A percentile compares a stretch with the other conserved stretches of the same genome.
Conservation (phyloP, 176 grass and related monocot genomes). For the Panicum miliaceum region DNA sequence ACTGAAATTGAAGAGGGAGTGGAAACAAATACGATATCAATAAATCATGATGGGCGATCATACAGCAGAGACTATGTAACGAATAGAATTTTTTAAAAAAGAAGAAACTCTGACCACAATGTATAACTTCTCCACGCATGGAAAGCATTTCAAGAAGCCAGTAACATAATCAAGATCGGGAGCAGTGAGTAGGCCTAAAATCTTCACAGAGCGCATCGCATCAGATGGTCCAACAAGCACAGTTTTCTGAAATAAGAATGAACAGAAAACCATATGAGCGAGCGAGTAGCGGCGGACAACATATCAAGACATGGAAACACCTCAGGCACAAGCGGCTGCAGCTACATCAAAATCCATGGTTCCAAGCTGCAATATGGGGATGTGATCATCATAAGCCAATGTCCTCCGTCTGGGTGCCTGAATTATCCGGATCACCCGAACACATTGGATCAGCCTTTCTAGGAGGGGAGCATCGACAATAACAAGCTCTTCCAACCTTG, state of each 20-base stretch:
- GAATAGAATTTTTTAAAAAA: neutral
- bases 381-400: conserved; percentile 2
- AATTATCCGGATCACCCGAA: neutral
- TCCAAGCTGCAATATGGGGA: neutral
- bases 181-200: neutral
- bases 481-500: neutral
- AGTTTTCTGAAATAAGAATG: neutral
- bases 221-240: neutral
- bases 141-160: neutral
- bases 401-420: neutral
- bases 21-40: neutral
- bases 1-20: neutral
- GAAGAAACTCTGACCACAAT: neutral
- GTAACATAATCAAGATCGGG: neutral
- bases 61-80: neutral
- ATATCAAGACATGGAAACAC: neutral
- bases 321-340: too few relatives aligned
- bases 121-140: neutral
- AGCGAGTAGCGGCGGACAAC: neutral
- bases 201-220: neutral
- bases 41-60: neutral
- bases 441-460: neutral
- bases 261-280: neutral
- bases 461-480: conserved; percentile 2
- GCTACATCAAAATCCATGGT: neutral